Evolutionary conservation across 805 yeast genomes (phyloP), one percentile per base, ranked within the genome.

Genomic region (Kurtzmaniella fragi): DNA sequence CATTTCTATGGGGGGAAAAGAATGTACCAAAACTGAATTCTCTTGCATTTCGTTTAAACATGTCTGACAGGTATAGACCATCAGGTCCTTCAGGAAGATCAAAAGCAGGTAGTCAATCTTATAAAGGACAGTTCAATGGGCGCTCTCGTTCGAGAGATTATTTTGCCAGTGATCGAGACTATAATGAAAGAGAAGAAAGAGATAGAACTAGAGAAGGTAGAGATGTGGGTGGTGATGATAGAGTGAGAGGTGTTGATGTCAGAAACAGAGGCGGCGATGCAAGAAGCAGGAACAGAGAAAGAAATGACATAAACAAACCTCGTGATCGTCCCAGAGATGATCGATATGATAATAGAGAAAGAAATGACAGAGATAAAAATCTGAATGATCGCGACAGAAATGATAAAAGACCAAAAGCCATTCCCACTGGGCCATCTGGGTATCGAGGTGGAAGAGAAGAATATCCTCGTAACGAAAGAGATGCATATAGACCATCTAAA

Each of bases 31-130:
- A 27, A 35, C 27, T 30, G 28, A 12, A 35, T n/a, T 28, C 14
- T 17, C 15, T 13, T 20, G 25, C 25, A 20, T 20, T 20, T 20
- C 34, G n/a, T 28, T 15, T 28, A n/a, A 35, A 25, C 33, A 62
- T 62, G 69, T 59, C 67, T 27, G 69, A 62, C 31, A 53, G 62
- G 39, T 59, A 58, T 41, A 61, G 64, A 48, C 57, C 57, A 26
- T 44, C 56, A 8, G 46, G 50, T 23, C 46, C 43, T 34, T 43
- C 43, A 28, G 34, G 25, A 5, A 20, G 25, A 20, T 20, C 25
- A 20, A 20, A 20, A 20, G 25, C 7, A 20, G 25, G 25, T 8
- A 20, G 25, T 20, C 25, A 20, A 20, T 20, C 25, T 20, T 20
- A 20, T 20, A 20, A 20, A 20, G 25, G 25, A 5, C 25, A 5